Base-by-base conservation (phyloP, 176 grass and related monocot genomes). In the Zoysia pacifica region DNA sequence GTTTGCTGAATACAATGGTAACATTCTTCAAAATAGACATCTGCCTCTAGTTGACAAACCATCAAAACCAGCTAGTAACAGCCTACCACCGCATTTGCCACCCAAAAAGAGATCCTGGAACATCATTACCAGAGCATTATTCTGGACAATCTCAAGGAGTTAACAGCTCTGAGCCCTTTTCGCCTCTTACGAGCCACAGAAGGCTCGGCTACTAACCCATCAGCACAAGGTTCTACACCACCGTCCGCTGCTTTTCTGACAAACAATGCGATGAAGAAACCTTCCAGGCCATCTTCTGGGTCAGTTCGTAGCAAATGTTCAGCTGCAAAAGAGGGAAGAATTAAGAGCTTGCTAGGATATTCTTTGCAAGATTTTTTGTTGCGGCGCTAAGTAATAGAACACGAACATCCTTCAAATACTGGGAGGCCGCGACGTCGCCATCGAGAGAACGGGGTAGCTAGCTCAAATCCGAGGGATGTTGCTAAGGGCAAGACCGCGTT, bases 181-280 rank as follows among this genome's bases (percentile, higher is more conserved):
- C 65, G 14, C n/a, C 58, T 88, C 48, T 13, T 44, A 48, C 9
- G 11, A 72, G 0, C 50, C 61, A 54, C 28, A 28, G 28, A 28
- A 28, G 28, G 28, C 0, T 28, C 28, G 28, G 28, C 28, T 28
- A 28, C 28, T 1, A 40, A n/a, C 10, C 2, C 62, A 6, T 82
- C 53, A 47, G 75, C 54, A 71, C 50, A 42, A 13, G 28, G 72
- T 16, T 40, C 47, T 41, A n/a, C 38, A 47, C 9, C 44, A 69
- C 76, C 13, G 3, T 37, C 76, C 19, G 39, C 74, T 55, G 50
- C 19, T 90, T 88, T 86, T 19, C 88, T 93, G 5, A 98, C 88
- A 41, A 98, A 98, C 56, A 94, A 85, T 14, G 90, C 67, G 44
- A 98, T 91, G 83, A 94, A 98, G 88, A 94, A 98, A 44, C 95